A percentile compares a stretch with the other conserved stretches of the same genome.
Evolutionary conservation across 2,329 filamentous ascomycete genomes (phyloP).

Genomic region (Alternaria conjuncta): DNA sequence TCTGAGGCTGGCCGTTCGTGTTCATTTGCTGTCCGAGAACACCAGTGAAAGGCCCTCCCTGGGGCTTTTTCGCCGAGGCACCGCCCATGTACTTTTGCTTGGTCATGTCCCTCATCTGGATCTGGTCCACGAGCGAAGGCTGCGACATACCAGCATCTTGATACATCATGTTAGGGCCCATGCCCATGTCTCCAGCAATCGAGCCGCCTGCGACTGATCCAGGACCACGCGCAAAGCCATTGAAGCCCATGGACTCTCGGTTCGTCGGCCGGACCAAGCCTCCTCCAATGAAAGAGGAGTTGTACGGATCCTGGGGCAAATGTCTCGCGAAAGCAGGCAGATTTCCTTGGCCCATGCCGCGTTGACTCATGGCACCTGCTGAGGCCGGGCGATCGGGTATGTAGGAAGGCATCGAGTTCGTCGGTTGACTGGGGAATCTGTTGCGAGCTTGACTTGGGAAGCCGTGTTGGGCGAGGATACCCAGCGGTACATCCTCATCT

Average conservation of each 20-base stretch:
- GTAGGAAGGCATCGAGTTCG: conserved; percentile 43
- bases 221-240: conserved; percentile 40
- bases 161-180: conserved; percentile 33
- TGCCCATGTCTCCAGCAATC: conserved; percentile 24
- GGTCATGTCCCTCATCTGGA: conserved; percentile 45
- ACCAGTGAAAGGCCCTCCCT: conserved; percentile 44
- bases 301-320: conserved; percentile 45
- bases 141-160: conserved; percentile 39
- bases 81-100: conserved; percentile 48
- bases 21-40: conserved; percentile 45
- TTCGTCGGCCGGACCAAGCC: conserved; percentile 42
- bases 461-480: conserved; percentile 47
- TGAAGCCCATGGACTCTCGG: conserved; percentile 48
- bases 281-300: conserved; percentile 39
- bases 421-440: conserved; percentile 35
- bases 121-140: conserved; percentile 47
- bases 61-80: conserved; percentile 40
- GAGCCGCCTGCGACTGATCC: conserved; percentile 45
- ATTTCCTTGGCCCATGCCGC: conserved; percentile 22
- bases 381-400: conserved; percentile 46
- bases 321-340: conserved; percentile 46
- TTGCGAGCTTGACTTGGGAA: conserved; percentile 40
- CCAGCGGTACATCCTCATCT: conserved; percentile 48
- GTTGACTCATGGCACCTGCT: conserved; percentile 33
- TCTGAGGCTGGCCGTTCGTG: conserved; percentile 23